Percentiles rank a stretch among this genome's conserved stretches.
phyloP scores from a whole-genome alignment of 2,329 filamentous ascomycete genomes.

The Claviceps digitariae region DNA sequence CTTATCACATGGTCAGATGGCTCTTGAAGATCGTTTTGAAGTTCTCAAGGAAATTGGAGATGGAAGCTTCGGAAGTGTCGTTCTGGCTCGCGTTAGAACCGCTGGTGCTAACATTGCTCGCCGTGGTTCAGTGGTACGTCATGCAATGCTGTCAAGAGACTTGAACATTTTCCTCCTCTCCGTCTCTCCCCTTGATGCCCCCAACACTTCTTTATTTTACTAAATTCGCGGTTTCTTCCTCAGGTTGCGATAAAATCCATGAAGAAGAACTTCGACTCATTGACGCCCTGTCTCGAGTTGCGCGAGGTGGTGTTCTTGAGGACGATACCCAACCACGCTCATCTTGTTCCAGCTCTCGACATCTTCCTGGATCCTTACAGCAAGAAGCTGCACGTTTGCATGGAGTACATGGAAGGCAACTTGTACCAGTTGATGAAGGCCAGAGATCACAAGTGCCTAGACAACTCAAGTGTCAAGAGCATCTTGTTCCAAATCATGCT shows the following conservation, averaged over 20 bases:
- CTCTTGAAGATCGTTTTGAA: constrained; percentile 89
- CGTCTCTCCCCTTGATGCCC: background rate
- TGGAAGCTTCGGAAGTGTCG: constrained; percentile 95
- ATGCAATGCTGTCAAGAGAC: constrained; percentile 7
- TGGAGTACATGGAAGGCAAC: constrained; percentile 99
- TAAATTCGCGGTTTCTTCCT: background rate
- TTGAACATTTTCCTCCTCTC: background rate
- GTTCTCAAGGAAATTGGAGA: constrained; percentile 97
- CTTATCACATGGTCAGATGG: constrained; percentile 44
- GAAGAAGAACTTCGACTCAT: constrained; percentile 98
- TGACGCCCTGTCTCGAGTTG: constrained; percentile 78
- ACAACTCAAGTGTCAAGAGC: constrained; percentile 88
- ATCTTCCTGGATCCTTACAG: constrained; percentile 95
- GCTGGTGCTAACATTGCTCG: constrained; percentile 81
- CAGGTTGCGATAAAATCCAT: constrained; percentile 99
- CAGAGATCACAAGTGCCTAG: constrained; percentile 84
- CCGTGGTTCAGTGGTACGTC: constrained; percentile 78
- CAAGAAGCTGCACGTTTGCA: constrained; percentile 93
- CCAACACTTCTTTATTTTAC: too few species aligned
- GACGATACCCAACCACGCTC: constrained; percentile 73
- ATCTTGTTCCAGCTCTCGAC: constrained; percentile 92
- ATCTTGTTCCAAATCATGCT: constrained; percentile 95
- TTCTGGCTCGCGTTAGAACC: constrained; percentile 78
- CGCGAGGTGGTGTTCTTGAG: constrained; percentile 94
- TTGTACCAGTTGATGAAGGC: constrained; percentile 98